Evolutionary conservation across 2,329 filamentous ascomycete species (phyloP).

Genomic region (Colletotrichum aenigma): DNA sequence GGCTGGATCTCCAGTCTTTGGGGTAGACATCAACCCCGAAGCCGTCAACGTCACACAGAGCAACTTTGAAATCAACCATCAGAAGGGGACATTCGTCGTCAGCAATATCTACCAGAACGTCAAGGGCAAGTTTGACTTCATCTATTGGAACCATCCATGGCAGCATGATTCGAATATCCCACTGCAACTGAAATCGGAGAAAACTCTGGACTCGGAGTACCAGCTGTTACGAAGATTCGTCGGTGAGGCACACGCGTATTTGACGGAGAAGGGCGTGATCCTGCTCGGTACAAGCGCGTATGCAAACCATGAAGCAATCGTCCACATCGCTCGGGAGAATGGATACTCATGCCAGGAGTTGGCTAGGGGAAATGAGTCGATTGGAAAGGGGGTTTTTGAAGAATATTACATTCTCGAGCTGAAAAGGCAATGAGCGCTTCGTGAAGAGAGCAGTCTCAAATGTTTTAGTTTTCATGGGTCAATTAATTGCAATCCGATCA

Average conservation of each 20-base stretch:
- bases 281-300: fast-evolving
- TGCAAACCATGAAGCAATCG: not conserved
- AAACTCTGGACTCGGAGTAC: not conserved
- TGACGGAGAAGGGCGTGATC: not conserved
- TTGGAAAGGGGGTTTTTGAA: not conserved
- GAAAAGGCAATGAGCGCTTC: not conserved
- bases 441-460: no score
- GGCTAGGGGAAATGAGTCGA: not conserved
- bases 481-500: no score
- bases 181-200: not conserved
- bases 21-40: not conserved
- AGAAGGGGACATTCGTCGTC: not conserved
- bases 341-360: not conserved
- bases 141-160: not conserved
- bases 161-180: not conserved
- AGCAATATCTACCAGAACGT: not conserved
- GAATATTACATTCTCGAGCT: not conserved
- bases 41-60: not conserved
- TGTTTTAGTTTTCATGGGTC: no score
- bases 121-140: not conserved
- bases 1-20: not conserved
- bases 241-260: not conserved
- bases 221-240: not conserved
- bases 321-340: fast-evolving
- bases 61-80: not conserved